Evolutionary conservation across 352 stramenopile species (phyloP).

Genomic region (Blastocystis hominis): DNA sequence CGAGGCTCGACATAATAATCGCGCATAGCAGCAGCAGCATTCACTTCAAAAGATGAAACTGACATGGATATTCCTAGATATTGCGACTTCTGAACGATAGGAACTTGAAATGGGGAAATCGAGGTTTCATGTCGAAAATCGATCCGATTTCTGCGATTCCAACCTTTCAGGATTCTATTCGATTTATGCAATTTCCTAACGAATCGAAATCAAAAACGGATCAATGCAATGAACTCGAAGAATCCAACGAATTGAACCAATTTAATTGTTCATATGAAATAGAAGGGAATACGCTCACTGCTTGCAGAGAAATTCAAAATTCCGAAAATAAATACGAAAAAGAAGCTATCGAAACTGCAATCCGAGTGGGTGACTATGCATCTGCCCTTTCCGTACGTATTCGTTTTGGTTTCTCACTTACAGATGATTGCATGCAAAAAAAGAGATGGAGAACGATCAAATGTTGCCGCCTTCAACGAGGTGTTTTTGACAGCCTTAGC

Average conservation of each 20-base stretch:
- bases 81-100: neutral
- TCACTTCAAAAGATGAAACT: slow-evolving; percentile 58
- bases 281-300: no score
- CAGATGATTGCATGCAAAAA: neutral
- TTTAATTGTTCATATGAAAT: no score
- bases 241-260: no score
- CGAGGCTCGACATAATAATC: slow-evolving; percentile 65
- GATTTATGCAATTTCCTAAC: neutral
- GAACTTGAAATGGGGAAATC: neutral
- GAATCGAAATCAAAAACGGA: neutral
- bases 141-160: neutral
- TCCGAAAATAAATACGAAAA: no score
- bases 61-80: neutral
- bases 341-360: neutral
- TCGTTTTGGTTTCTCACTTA: neutral
- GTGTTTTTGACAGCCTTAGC: neutral
- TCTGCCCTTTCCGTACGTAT: neutral
- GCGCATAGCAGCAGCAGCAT: slow-evolving; percentile 63
- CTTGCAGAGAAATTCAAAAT: no score
- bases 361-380: neutral
- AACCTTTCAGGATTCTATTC: neutral
- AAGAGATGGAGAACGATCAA: neutral
- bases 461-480: neutral
- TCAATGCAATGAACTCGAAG: neutral
- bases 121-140: neutral